Percentiles rank a stretch among this genome's conserved stretches.
Evolutionary conservation across 2,329 filamentous ascomycete species (phyloP).

Genomic region (Curvularia sp.): DNA sequence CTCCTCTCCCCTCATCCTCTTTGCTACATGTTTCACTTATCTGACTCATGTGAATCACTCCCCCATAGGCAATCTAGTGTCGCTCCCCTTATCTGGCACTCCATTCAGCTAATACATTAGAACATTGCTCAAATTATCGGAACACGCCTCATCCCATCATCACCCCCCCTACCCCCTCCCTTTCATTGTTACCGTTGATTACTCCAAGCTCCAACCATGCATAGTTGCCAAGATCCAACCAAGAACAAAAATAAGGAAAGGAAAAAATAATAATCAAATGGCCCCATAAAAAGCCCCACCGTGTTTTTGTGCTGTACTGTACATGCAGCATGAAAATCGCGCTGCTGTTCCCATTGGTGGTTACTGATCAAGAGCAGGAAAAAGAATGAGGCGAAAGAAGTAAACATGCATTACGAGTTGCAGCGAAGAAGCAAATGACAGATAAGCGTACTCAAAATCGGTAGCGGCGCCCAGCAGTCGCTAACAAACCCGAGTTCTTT

Average conservation of each 20-base stretch:
- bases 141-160: constrained; percentile 4
- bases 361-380: neutral
- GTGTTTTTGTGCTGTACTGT: neutral
- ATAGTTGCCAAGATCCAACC: neutral
- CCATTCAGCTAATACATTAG: constrained; percentile 8
- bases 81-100: neutral
- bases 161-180: neutral
- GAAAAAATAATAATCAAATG: neutral
- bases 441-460: neutral
- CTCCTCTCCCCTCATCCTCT: neutral
- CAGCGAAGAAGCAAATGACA: constrained; percentile 1
- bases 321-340: neutral
- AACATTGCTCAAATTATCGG: constrained; percentile 1
- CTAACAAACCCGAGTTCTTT: neutral
- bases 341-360: neutral
- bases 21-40: neutral
- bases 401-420: constrained; percentile 7
- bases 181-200: constrained; percentile 1
- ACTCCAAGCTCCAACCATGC: constrained; percentile 1
- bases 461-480: constrained; percentile 1
- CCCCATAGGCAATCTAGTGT: neutral
- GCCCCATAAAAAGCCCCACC: neutral
- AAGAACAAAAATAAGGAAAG: neutral
- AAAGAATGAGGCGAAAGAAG: neutral
- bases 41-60: neutral